Evolutionary conservation across 2,329 filamentous ascomycete genomes (phyloP).

Genomic region (Blumeria hordei): DNA sequence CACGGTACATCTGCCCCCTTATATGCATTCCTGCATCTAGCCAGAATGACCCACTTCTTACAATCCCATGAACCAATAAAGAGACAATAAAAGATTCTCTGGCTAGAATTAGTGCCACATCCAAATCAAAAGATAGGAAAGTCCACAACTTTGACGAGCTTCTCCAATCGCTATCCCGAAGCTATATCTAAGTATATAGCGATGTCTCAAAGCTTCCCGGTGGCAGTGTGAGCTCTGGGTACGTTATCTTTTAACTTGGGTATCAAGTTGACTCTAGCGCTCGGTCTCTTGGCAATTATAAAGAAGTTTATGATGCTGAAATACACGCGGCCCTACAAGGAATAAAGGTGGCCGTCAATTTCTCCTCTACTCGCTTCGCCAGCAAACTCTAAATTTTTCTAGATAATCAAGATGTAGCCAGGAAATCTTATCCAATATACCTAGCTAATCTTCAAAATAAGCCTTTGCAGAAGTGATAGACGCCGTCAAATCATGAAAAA

Average conservation of each 20-base stretch:
- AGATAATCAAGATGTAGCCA: background rate
- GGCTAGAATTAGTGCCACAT: background rate
- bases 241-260: background rate
- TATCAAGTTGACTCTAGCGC: background rate
- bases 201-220: background rate
- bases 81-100: background rate
- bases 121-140: background rate
- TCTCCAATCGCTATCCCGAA: background rate
- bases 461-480: background rate
- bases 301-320: background rate
- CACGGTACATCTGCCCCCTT: no score
- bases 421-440: background rate
- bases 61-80: background rate
- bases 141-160: background rate
- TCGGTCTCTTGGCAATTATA: background rate
- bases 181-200: background rate
- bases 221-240: background rate
- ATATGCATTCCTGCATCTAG: no score
- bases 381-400: background rate
- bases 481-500: background rate
- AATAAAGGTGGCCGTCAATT: background rate
- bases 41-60: background rate
- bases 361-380: background rate
- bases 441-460: background rate
- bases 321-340: background rate